Base-by-base conservation (phyloP, 1,284 basidiomycete genomes). In the Rhodotorula sp. region DNA sequence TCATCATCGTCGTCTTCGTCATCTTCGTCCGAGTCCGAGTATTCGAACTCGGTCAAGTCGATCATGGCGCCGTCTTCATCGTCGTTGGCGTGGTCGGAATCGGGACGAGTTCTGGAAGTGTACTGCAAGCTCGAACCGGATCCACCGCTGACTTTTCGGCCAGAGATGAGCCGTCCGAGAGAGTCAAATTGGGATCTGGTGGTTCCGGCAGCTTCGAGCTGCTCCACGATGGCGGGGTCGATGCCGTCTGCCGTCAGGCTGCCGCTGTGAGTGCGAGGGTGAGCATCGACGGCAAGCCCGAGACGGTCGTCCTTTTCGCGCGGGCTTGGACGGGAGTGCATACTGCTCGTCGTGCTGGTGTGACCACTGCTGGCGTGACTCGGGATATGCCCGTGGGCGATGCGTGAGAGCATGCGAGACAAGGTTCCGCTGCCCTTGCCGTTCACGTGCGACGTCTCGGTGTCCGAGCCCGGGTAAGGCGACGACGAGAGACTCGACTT, bases 21-120 rank as follows among this genome's bases (percentile, higher is more conserved):
- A 45, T 72, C 69, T n/a, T 76, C 74, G 57, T 67, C 64, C 52
- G 70, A 70, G 23, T 58, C 58, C 5, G 73, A 68, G 64, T 73
- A 72, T 23, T 73, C 71, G 50, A 73, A 69, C 28, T 75, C 74
- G 49, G 72, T 73, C 6, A 73, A 43, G 57, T 75, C 75, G 61
- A 72, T 64, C 26, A 58, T 57, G 31, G 55, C 67, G 18, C 66
- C 71, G 23, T 76, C 75, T 28, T 70, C 66, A 12, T 57, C 68
- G 16, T 54, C 63, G 16, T 67, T 66, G 19, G 65, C 28, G 19
- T 65, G 58, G 26, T 68, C 66, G 48, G 62, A 18, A 55, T 26
- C 28, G 60, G 18, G 57, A 55, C 23, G 38, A 19, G 19, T 19
- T 31, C 4, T 60, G 56, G 18, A 49, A 38, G 18, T 38, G 43